A percentile compares a stretch with the other conserved stretches of the same genome.
Conservation (phyloP, 345 rosid species). For the Gossypium bickii region DNA sequence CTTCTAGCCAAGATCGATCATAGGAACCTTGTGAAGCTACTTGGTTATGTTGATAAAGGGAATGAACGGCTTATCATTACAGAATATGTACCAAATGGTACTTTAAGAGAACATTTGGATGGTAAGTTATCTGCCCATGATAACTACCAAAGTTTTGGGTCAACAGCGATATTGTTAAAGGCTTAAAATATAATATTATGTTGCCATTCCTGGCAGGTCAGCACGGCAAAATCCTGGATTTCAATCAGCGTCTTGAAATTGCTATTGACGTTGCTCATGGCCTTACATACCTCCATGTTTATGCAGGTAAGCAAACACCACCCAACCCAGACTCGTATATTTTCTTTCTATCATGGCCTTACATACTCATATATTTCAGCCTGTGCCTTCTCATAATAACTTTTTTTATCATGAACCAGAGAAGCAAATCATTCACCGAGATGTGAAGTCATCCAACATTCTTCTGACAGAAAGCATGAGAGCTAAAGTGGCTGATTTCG, state of each 20-base stretch:
- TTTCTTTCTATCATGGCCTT: conserved; percentile 1
- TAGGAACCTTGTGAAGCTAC: conserved; percentile 80
- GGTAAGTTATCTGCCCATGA: conserved; percentile 44
- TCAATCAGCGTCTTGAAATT: conserved; percentile 88
- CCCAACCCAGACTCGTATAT: neutral
- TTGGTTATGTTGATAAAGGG: conserved; percentile 83
- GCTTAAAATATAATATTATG: neutral
- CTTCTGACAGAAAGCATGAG: conserved; percentile 88
- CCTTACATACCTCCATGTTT: conserved; percentile 82
- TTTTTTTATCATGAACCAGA: conserved; percentile 38
- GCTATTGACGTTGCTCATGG: conserved; percentile 95
- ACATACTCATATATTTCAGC: neutral
- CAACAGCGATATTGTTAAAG: neutral
- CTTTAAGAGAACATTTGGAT: conserved; percentile 92
- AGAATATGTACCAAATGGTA: conserved; percentile 86
- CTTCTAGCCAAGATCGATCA: conserved; percentile 94
- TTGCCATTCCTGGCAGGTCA: conserved; percentile 39
- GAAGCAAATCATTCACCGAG: conserved; percentile 91
- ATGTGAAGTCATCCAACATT: conserved; percentile 90
- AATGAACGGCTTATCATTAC: conserved; percentile 88
- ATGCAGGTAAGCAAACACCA: conserved; percentile 55
- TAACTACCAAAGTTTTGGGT: neutral
- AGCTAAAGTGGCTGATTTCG: conserved; percentile 98
- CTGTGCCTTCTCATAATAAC: neutral
- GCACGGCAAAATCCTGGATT: conserved; percentile 65